Base-by-base conservation (phyloP, 768 basidiomycete species). In the Kwoniella bestiolae region DNA sequence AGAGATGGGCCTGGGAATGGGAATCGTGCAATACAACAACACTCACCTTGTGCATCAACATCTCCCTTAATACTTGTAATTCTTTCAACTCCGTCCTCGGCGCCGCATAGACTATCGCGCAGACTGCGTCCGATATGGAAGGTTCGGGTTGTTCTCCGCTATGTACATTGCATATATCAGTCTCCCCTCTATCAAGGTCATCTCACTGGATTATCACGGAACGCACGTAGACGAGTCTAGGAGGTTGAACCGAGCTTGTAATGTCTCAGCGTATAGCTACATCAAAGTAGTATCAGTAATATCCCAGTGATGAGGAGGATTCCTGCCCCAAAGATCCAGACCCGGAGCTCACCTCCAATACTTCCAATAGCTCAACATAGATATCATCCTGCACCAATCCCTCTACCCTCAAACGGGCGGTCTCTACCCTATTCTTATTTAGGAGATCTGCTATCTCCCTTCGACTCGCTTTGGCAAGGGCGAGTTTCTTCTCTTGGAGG, bases 21-120 rank as follows among this genome's bases (percentile, higher is more conserved):
- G 29, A 56, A 41, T 1, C 26, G 49, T 23, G 7, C 21, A 23
- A 21, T 26, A 26, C 18, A 21, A 60, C 59, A 9, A 38, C 21
- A 79, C 80, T 50, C 32, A 79, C 80, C 72, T 96, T 96, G 79
- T 94, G 91, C 90, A 94, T 91, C 63, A 99, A 85, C 79, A 97
- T 87, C 79, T 98, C 94, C 60, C 96, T 88, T 56, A 97, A 82
- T 38, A 92, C 83, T 70, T 96, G 91, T 41, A 99, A 85, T 78
- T 97, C 94, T 55, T 94, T 94, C 59, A 94, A 82, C 74, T 94
- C 94, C 14, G 91, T 94, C 76, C 92, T 85, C 12, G 91, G 91
- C 12, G 94, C 93, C 7, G 95, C 93, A 71, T 94, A 87, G 60
- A 99, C 90, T 72, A 99, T 86, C 52, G 88, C 88, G 59, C 88